These are phyloP conservation scores for Pseudocercospora cruenta DNA, from an alignment of 2,329 filamentous ascomycete genomes.

Conservation along the genomic window DNA sequence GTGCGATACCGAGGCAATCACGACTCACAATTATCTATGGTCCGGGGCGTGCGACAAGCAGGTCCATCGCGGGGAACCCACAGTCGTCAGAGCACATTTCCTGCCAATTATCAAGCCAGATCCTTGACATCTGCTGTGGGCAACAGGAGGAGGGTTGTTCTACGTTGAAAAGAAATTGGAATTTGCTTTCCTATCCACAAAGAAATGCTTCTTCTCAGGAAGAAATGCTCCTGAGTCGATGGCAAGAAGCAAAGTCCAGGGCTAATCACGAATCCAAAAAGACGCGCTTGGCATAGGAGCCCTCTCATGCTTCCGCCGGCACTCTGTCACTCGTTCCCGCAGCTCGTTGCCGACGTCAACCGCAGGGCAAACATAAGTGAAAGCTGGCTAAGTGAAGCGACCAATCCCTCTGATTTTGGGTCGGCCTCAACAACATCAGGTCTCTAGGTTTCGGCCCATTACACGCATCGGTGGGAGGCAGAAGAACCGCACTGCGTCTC, in stretches of 20 bases:
- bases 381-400: too few species aligned
- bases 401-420: neutral
- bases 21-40: conserved; percentile 28
- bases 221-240: neutral
- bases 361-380: too few species aligned
- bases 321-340: too few species aligned
- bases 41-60: conserved; percentile 33
- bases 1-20: neutral
- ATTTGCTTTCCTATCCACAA: neutral
- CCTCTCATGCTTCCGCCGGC: neutral
- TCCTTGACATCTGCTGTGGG: conserved; percentile 24
- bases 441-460: neutral
- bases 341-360: too few species aligned
- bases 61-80: conserved; percentile 19
- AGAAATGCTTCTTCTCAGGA: neutral
- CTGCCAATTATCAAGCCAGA: conserved; percentile 16
- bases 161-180: conserved; percentile 9
- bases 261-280: neutral
- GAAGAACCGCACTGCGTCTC: neutral
- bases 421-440: neutral
- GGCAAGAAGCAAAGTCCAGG: neutral
- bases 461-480: neutral
- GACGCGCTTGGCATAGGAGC: neutral
- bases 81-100: neutral
- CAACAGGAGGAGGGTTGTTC: conserved; percentile 26